These are phyloP conservation scores for Pelargonium australe DNA, from an alignment of 441 rosid species.

Conservation along the genomic window DNA sequence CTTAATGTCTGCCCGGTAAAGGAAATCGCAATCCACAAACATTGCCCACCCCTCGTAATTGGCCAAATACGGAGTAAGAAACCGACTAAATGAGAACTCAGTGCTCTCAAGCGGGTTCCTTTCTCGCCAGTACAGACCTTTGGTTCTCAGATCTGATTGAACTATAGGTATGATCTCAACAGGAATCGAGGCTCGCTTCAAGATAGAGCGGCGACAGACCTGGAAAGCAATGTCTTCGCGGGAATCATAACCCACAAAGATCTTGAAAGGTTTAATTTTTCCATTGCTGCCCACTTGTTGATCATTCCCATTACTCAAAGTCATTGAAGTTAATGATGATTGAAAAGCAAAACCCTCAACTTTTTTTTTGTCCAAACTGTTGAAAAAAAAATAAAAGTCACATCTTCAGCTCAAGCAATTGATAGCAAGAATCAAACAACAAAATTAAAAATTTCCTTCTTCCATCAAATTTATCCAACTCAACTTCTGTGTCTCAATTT, in stretches of 20 bases:
- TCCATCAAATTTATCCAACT: no score
- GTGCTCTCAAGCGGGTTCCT: constrained; percentile 83
- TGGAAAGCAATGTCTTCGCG: constrained; percentile 73
- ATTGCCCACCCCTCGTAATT: constrained; percentile 85
- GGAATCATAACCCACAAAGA: constrained; percentile 89
- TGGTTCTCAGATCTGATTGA: constrained; percentile 69
- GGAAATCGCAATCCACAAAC: constrained; percentile 95
- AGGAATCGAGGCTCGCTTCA: constrained; percentile 69
- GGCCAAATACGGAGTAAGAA: constrained; percentile 77
- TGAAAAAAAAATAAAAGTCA: neutral
- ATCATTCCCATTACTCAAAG: constrained; percentile 33
- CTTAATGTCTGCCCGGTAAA: constrained; percentile 72
- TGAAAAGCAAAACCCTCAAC: neutral
- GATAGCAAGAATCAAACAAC: neutral
- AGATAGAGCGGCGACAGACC: constrained; percentile 70
- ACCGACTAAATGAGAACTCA: constrained; percentile 84
- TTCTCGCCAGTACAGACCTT: constrained; percentile 74
- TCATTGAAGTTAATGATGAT: no score
- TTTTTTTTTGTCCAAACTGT: neutral
- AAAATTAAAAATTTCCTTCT: no score
- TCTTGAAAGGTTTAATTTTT: constrained; percentile 45
- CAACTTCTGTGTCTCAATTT: neutral
- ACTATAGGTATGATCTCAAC: constrained; percentile 67
- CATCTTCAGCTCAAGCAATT: neutral
- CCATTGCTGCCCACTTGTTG: constrained; percentile 29